Evolutionary conservation across 106 monocot species (phyloP).

Genomic region (Acanthochlamys bracteata): DNA sequence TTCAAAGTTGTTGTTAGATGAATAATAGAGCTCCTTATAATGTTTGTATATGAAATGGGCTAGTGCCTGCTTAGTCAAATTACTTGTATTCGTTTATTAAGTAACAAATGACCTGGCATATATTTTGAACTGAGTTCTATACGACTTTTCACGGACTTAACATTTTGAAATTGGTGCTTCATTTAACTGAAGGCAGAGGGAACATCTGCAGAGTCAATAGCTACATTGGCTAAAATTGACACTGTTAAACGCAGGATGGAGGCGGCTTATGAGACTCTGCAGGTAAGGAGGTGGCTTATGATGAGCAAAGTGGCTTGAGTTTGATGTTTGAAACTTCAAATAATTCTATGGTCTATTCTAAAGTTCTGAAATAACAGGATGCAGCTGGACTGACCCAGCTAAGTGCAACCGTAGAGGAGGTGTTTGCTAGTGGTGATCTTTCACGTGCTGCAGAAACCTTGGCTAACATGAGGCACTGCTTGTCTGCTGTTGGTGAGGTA

Average conservation of each 20-base stretch:
- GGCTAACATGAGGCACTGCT: constrained; percentile 93
- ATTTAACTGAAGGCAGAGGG: constrained; percentile 62
- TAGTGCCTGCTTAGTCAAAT: background rate
- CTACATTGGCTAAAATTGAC: constrained; percentile 81
- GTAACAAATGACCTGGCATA: too few relatives aligned
- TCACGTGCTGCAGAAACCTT: constrained; percentile 92
- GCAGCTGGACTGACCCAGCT: constrained; percentile 90
- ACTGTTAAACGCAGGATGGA: constrained; percentile 91
- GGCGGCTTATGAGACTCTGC: constrained; percentile 85
- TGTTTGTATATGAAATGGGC: background rate
- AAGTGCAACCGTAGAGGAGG: constrained; percentile 96
- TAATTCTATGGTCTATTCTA: constrained; percentile 3
- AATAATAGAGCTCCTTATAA: background rate
- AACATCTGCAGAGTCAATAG: constrained; percentile 75
- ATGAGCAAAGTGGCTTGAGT: too few relatives aligned
- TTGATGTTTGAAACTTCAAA: background rate
- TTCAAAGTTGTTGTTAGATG: background rate
- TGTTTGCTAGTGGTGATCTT: constrained; percentile 99
- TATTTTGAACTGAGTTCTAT: too few relatives aligned
- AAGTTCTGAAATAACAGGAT: constrained; percentile 45
- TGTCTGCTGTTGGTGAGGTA: constrained; percentile 97
- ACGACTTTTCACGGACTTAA: too few relatives aligned
- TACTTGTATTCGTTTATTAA: too few relatives aligned
- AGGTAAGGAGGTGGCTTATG: constrained; percentile 33
- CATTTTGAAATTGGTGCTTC: background rate